phyloP scores from a whole-genome alignment of 2,329 filamentous ascomycete species.

The Aspergillus persii region DNA sequence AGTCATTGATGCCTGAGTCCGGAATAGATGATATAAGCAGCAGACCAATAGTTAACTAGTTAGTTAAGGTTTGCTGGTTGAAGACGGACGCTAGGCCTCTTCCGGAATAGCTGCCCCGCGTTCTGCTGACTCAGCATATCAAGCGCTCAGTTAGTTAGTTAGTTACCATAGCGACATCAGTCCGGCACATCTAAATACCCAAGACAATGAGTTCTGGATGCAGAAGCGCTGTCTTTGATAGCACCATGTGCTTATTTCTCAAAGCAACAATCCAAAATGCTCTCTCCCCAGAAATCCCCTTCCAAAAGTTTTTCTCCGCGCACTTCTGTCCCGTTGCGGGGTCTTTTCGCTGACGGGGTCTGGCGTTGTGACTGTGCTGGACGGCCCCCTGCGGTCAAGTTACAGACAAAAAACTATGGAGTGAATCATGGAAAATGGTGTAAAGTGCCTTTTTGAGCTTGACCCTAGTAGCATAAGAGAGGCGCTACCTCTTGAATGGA shows the following conservation, averaged over 20 bases:
- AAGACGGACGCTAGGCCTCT: slow-evolving; percentile 1
- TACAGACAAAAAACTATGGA: slow-evolving; percentile 58
- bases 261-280: slow-evolving; percentile 14
- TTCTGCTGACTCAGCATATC: background rate
- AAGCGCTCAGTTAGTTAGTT: slow-evolving; percentile 11
- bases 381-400: slow-evolving; percentile 53
- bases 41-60: too few relatives aligned
- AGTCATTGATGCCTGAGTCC: too few relatives aligned
- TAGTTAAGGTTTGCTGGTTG: background rate
- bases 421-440: slow-evolving; percentile 57
- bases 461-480: background rate
- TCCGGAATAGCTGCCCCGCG: background rate
- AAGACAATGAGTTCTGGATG: background rate
- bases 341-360: slow-evolving; percentile 42
- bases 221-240: background rate
- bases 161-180: slow-evolving; percentile 25
- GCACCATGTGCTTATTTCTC: background rate
- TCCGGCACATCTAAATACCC: background rate
- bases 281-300: slow-evolving; percentile 21
- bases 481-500: background rate
- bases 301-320: slow-evolving; percentile 17
- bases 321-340: slow-evolving; percentile 27
- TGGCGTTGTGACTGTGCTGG: slow-evolving; percentile 59
- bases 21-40: background rate
- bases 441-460: slow-evolving; percentile 22